These are phyloP conservation scores for Erodium chrysanthum DNA, from an alignment of 441 rosid species.

Conservation along the genomic window DNA sequence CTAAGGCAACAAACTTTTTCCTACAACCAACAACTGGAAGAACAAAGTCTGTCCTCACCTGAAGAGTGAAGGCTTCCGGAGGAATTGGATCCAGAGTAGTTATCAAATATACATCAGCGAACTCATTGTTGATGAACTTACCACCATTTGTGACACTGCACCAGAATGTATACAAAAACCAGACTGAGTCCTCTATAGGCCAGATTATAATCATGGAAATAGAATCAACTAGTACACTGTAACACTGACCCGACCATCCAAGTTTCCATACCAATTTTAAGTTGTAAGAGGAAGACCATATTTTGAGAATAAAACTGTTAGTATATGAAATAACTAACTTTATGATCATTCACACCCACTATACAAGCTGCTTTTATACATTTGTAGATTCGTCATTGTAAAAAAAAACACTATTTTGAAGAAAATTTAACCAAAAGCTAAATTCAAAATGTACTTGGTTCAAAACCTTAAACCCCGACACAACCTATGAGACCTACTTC, in stretches of 20 bases:
- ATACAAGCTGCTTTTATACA: neutral
- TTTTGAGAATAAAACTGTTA: neutral
- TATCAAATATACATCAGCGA: conserved; percentile 70
- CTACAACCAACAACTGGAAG: neutral
- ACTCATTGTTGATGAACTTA: conserved; percentile 70
- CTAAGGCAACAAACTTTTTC: neutral
- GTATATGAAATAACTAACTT: neutral
- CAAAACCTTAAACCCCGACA: neutral
- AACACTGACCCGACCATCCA: neutral
- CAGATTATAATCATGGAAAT: neutral
- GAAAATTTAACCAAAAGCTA: no score
- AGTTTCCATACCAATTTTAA: neutral
- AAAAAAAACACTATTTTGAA: no score
- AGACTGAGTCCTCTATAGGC: neutral
- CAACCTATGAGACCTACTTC: neutral
- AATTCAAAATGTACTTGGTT: no score
- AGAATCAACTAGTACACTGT: neutral
- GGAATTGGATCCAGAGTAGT: conserved; percentile 76
- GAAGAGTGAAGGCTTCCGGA: conserved; percentile 77
- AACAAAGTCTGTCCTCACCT: conserved; percentile 37
- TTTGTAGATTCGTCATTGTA: no score
- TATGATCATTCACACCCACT: neutral
- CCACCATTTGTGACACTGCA: conserved; percentile 70
- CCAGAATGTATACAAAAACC: conserved; percentile 3
- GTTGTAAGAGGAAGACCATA: neutral